These are phyloP conservation scores for Lotus japonicus DNA, from an alignment of 306 rosid genomes.

Conservation along the genomic window DNA sequence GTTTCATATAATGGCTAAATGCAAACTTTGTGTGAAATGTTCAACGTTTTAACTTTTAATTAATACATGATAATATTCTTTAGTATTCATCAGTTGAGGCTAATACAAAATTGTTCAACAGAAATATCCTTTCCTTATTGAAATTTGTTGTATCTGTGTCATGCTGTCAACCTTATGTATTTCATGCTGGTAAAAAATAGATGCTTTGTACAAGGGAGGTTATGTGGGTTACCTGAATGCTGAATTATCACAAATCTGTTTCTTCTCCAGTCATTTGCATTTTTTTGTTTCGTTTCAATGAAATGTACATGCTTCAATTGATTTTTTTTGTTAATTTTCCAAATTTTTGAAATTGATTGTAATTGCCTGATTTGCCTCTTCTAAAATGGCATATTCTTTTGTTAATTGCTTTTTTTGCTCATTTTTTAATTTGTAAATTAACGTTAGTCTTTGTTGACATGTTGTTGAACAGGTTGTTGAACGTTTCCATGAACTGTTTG, in stretches of 20 bases:
- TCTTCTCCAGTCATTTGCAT: background rate
- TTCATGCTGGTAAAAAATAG: background rate
- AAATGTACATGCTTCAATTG: background rate
- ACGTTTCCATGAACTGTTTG: conserved; percentile 97
- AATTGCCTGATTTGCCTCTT: background rate
- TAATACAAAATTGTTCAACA: background rate
- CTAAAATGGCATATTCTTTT: background rate
- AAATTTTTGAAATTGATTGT: background rate
- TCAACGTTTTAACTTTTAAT: background rate
- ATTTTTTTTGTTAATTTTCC: background rate
- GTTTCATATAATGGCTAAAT: conserved; percentile 15
- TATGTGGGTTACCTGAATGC: conserved; percentile 7
- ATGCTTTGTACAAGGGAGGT: background rate
- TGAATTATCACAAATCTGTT: background rate
- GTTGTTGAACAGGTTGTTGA: conserved; percentile 96
- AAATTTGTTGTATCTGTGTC: background rate
- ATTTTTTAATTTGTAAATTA: conserved; percentile 2
- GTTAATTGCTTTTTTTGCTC: background rate
- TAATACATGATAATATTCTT: background rate
- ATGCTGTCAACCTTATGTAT: background rate
- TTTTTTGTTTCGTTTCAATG: background rate
- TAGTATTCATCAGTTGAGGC: background rate
- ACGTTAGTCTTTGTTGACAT: conserved; percentile 19
- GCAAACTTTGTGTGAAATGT: background rate
- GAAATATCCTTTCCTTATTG: conserved; percentile 8